Base-by-base conservation (phyloP, 768 basidiomycete species). In the Kwoniella mangroviensis region DNA sequence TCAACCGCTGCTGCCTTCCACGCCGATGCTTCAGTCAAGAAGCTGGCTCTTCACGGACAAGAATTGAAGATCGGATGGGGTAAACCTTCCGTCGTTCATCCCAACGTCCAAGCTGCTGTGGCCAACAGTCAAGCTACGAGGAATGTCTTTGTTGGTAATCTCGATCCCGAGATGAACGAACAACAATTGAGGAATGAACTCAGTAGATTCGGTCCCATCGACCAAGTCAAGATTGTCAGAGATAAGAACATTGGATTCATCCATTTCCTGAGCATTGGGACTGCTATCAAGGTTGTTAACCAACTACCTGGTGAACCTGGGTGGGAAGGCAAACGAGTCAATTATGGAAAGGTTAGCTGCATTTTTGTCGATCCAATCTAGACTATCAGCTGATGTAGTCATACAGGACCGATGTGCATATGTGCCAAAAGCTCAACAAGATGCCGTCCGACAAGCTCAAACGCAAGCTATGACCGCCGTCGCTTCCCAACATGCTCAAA, bases 161-260 rank as follows among this genome's bases (percentile, higher is more conserved):
- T 99, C 51, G 94, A 96, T 52, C 93, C 95, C 84, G 86, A 85
- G 61, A 89, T 90, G 86, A 96, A 93, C 1, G 97, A 98, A 85
- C 92, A 95, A 84, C 89, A 89, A 84, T 85, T 99, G 41, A 85
- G 96, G 42, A 94, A 98, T 71, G 94, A 98, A 80, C 86, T 98
- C 24, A 90, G 90, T 77, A 87, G 91, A 53, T 99, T 96, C 79
- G 97, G 97, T 22, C 86, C 96, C 34, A 98, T 99, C 77, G 97
- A 99, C 84, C 96, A 98, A 83, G 95, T 99, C 82, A 99, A 99
- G 88, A 98, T 99, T 80, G 97, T 98, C 62, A 86, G 96, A 71
- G 97, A 99, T 86, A 98, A 98, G 88, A 97, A 97, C 79, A 98
- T 98, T 68, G 97, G 95, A 2, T 99, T 99, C 82, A 94, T 99